A percentile compares a stretch with the other conserved stretches of the same genome.
Evolutionary conservation across 2,329 filamentous ascomycete species (phyloP).

Genomic region (Sporothrix luriei): DNA sequence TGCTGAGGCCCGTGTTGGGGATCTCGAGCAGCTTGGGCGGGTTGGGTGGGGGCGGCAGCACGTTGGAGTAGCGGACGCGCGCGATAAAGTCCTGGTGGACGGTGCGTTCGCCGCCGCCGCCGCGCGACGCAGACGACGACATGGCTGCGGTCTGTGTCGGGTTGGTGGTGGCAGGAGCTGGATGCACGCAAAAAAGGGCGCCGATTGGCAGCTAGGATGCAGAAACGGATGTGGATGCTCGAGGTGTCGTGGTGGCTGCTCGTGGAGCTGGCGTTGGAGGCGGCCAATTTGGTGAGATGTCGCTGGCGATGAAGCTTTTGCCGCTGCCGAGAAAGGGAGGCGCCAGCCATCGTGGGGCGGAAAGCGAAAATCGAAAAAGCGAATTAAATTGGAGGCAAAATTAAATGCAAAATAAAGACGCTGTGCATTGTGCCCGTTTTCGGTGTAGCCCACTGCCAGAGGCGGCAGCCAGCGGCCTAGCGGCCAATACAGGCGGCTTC

Average conservation of each 20-base stretch:
- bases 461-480: not conserved
- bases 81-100: conserved; percentile 96
- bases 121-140: conserved; percentile 48
- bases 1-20: conserved; percentile 85
- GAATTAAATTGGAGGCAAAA: conserved; percentile 23
- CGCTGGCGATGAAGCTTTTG: conserved; percentile 5
- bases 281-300: not conserved
- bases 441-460: conserved; percentile 7
- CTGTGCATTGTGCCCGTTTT: conserved; percentile 13
- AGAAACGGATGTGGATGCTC: not conserved
- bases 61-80: conserved; percentile 92
- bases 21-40: conserved; percentile 97
- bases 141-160: conserved; percentile 38
- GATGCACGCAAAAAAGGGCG: not conserved
- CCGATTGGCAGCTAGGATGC: not conserved
- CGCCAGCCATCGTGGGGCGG: not conserved
- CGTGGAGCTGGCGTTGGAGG: not conserved
- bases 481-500: not conserved
- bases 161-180: not conserved
- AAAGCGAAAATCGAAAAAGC: conserved; percentile 22
- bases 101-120: conserved; percentile 57
- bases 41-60: conserved; percentile 88
- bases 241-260: conserved; percentile 3
- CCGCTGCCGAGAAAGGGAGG: conserved; percentile 14
- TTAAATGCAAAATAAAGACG: conserved; percentile 15